Base-by-base conservation (phyloP, 306 rosid species). In the Pueraria montana region DNA sequence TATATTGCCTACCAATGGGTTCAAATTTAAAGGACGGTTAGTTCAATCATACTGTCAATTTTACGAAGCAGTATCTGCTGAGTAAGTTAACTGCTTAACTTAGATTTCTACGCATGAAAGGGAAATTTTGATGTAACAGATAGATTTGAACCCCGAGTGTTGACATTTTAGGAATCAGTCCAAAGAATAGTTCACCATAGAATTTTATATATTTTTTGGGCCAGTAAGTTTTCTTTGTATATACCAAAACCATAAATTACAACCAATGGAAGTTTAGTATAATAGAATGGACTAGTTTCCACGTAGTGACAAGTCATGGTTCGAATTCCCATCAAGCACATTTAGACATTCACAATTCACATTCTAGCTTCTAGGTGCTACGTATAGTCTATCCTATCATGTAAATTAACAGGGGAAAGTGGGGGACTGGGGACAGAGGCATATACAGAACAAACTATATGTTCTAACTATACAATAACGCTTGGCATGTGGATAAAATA, bases 101-200 rank as follows among this genome's bases (percentile, higher is more conserved):
- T 36, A 10, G 34, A 67, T 16, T 72, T 58, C 53, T 42, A 14
- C 26, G 34, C 45, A 32, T 46, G 72, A 70, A 61, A 61, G 64
- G 58, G 48, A 65, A 80, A 80, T 49, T 34, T 43, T 62, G 79
- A 79, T 72, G 76, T 73, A 49, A 70, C 74, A 53, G 70, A 16
- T 32, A 12, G 67, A 64, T 16, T 64, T 64, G 43, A 18, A 50
- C 40, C 23, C 16, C 32, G 14, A 76, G 56, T 73, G 68, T 11
- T 63, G 87, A 85, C 83, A 85, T 43, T 79, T 27, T 49, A 63
- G 72, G 85, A 75, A 80, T 80, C 30, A 40, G 56, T 64, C 75
- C 91, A 88, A 88, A 79, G 3, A 79, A 75, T 45, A 65, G 76
- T 58, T 69, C 74, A 64, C 85, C 87, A 83, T 64, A 82, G 11